Conservation (phyloP, 2,329 filamentous ascomycete genomes). For the Pleoardoris graminearum region DNA sequence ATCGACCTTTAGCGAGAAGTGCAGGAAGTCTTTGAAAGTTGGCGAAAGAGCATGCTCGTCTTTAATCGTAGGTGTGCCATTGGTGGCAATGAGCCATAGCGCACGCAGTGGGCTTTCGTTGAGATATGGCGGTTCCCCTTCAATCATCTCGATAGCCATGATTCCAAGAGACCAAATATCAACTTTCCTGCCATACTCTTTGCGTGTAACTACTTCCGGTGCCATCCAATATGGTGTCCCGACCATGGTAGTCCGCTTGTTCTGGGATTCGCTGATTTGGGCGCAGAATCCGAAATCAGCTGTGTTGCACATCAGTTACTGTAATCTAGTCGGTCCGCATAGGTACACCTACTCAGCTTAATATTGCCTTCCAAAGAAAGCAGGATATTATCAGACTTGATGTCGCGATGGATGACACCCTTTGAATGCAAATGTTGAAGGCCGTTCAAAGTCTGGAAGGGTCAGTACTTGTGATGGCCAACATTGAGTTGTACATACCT, state of each 20-base stretch:
- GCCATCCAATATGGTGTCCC: constrained; percentile 99
- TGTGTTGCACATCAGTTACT: constrained; percentile 44
- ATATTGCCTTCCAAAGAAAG: constrained; percentile 93
- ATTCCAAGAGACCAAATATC: constrained; percentile 99
- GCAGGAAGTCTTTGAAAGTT: constrained; percentile 88
- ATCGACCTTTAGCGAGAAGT: constrained; percentile 93
- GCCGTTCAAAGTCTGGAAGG: constrained; percentile 73
- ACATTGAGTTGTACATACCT: constrained; percentile 54
- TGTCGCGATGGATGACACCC: constrained; percentile 96
- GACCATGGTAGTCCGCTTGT: constrained; percentile 98
- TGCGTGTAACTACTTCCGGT: constrained; percentile 93
- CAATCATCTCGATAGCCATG: constrained; percentile 99
- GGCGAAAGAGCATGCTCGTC: constrained; percentile 80
- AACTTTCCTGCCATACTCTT: constrained; percentile 97
- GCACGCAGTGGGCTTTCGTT: constrained; percentile 93
- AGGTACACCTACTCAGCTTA: constrained; percentile 77
- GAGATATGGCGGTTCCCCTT: constrained; percentile 94
- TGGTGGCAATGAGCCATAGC: constrained; percentile 94
- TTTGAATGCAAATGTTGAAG: constrained; percentile 96
- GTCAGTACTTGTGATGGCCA: not conserved
- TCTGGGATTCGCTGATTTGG: constrained; percentile 95
- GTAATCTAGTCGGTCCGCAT: not conserved
- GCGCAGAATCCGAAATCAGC: constrained; percentile 99
- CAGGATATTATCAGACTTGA: constrained; percentile 98
- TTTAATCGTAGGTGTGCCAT: constrained; percentile 93